Conservation (phyloP, 495 filamentous ascomycete genomes). For the Lindgomyces ingoldianus region DNA sequence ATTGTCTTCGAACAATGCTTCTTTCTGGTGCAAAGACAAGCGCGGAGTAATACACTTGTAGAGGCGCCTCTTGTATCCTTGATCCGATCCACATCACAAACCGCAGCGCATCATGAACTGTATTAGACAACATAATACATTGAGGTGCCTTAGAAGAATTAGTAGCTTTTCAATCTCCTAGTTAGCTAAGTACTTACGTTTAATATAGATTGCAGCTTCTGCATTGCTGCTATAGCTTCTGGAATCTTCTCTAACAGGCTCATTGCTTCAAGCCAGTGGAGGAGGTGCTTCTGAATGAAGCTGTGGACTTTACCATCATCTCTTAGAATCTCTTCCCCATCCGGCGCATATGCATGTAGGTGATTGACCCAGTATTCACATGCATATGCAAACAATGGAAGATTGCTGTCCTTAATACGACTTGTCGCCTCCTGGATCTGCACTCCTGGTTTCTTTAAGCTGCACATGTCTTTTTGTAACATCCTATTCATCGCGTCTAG, state of each 20-base stretch:
- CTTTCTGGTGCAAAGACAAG: background rate
- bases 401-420: conserved; percentile 8
- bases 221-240: conserved; percentile 20
- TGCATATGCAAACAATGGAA: conserved; percentile 9
- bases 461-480: conserved; percentile 36
- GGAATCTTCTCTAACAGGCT: conserved; percentile 40
- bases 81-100: conserved; percentile 41
- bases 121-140: background rate
- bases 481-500: conserved; percentile 24
- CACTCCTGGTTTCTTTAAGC: conserved; percentile 24
- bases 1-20: background rate
- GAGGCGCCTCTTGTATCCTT: conserved; percentile 36
- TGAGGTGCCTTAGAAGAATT: background rate
- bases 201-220: conserved; percentile 5
- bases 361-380: conserved; percentile 18
- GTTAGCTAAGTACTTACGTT: conserved; percentile 3
- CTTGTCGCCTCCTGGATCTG: conserved; percentile 6
- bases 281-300: conserved; percentile 50
- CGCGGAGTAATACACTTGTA: conserved; percentile 37
- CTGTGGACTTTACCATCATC: conserved; percentile 32
- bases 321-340: conserved; percentile 20
- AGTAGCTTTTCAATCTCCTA: background rate
- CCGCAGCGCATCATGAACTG: conserved; percentile 44
- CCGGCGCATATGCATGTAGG: conserved; percentile 4
- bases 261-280: conserved; percentile 53